These are phyloP conservation scores for Mentha longifolia DNA, from an alignment of 257 asterid genomes.

Conservation along the genomic window DNA sequence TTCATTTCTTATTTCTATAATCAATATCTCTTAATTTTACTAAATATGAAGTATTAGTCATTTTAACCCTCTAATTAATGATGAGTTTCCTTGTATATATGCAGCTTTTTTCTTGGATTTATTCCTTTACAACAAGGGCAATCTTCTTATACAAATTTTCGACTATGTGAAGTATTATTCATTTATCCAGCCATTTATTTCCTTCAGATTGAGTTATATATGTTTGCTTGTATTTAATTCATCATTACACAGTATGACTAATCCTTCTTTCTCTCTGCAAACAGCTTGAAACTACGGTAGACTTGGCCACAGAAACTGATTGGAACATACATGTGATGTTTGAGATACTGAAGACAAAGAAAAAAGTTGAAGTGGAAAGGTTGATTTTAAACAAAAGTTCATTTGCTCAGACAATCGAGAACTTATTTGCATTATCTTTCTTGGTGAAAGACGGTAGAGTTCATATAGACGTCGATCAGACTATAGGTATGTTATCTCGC, in stretches of 20 bases:
- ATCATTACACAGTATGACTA: neutral
- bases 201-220: neutral
- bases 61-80: too few species aligned
- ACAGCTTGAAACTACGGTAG: slow-evolving; percentile 42
- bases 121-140: neutral
- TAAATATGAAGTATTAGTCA: too few species aligned
- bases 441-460: slow-evolving; percentile 65
- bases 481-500: slow-evolving; percentile 39
- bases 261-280: neutral
- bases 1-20: too few species aligned
- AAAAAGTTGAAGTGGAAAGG: slow-evolving; percentile 45
- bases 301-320: slow-evolving; percentile 44
- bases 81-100: neutral
- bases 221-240: neutral
- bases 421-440: slow-evolving; percentile 64
- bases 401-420: slow-evolving; percentile 65
- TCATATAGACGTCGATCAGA: slow-evolving; percentile 41
- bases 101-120: neutral
- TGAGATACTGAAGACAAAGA: slow-evolving; percentile 41
- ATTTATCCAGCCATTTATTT: neutral
- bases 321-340: slow-evolving; percentile 47
- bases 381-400: slow-evolving; percentile 50
- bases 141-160: neutral
- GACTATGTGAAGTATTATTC: neutral
- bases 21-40: too few species aligned